Evolutionary conservation across 129 eudicot genomes (phyloP).

Genomic region (Centella asiatica): DNA sequence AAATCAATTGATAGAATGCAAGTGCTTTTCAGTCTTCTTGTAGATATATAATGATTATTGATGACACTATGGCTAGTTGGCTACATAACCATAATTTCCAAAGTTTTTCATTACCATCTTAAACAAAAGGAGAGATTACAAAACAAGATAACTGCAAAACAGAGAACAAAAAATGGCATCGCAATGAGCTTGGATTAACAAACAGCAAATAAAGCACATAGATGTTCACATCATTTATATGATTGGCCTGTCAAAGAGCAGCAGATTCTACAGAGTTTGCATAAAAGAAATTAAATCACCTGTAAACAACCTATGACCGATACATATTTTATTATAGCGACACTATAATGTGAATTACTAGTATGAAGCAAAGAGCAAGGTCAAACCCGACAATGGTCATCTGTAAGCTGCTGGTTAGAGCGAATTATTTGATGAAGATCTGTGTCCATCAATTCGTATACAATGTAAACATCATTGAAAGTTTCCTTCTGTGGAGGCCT

Average conservation of each 20-base stretch:
- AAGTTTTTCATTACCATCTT: neutral
- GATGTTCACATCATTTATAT: neutral
- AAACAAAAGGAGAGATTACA: neutral
- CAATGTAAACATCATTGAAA: conserved; percentile 91
- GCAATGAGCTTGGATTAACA: neutral
- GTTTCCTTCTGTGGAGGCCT: conserved; percentile 86
- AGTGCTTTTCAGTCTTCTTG: no score
- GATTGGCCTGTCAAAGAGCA: neutral
- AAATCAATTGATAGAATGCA: no score
- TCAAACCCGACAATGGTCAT: conserved; percentile 97
- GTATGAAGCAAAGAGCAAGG: conserved; percentile 13
- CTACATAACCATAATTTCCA: neutral
- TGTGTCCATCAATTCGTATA: conserved; percentile 92
- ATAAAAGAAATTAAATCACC: neutral
- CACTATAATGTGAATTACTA: neutral
- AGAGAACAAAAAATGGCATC: neutral
- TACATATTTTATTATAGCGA: neutral
- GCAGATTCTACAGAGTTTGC: neutral
- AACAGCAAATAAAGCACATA: neutral
- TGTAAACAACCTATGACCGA: neutral
- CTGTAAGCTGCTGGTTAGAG: conserved; percentile 80
- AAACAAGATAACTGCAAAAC: neutral
- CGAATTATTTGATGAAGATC: conserved; percentile 96
- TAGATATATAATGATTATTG: no score
- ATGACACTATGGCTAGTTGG: no score